A percentile compares a stretch with the other conserved stretches of the same genome.
phyloP scores from a whole-genome alignment of 371 early-diverging fungal genomes.

The Phascolomyces articulosus region DNA sequence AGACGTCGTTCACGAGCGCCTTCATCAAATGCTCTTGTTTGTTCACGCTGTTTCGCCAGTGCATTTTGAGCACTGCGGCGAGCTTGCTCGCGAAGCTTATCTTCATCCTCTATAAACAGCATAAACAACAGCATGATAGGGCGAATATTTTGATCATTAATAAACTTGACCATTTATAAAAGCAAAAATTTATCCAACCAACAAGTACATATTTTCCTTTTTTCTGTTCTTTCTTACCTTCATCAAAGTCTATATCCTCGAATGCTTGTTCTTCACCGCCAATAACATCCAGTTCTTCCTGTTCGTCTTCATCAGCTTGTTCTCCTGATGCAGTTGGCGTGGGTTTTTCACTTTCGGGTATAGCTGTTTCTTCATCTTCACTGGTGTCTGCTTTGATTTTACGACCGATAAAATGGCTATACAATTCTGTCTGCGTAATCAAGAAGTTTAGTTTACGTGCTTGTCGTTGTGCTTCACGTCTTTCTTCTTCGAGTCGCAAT shows the following conservation, averaged over 20 bases:
- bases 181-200: no score
- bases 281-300: constrained; percentile 30
- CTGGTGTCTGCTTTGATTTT: constrained; percentile 61
- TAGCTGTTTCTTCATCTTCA: constrained; percentile 55
- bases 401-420: constrained; percentile 94
- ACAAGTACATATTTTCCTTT: no score
- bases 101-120: constrained; percentile 61
- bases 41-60: constrained; percentile 72
- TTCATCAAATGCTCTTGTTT: constrained; percentile 75
- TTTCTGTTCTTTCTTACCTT: not conserved
- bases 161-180: not conserved
- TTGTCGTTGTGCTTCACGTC: constrained; percentile 89
- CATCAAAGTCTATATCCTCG: constrained; percentile 69
- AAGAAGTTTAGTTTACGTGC: constrained; percentile 96
- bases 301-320: constrained; percentile 28
- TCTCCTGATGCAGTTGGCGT: constrained; percentile 19
- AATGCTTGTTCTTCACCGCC: constrained; percentile 29
- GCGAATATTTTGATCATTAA: no score
- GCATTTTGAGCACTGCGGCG: constrained; percentile 80
- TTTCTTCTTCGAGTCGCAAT: constrained; percentile 85
- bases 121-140: no score
- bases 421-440: constrained; percentile 96
- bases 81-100: constrained; percentile 70
- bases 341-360: constrained; percentile 13
- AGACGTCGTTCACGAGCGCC: constrained; percentile 53